These are phyloP conservation scores for Thalassiosira livingstoniorum DNA, from an alignment of 352 stramenopile genomes.

Conservation along the genomic window DNA sequence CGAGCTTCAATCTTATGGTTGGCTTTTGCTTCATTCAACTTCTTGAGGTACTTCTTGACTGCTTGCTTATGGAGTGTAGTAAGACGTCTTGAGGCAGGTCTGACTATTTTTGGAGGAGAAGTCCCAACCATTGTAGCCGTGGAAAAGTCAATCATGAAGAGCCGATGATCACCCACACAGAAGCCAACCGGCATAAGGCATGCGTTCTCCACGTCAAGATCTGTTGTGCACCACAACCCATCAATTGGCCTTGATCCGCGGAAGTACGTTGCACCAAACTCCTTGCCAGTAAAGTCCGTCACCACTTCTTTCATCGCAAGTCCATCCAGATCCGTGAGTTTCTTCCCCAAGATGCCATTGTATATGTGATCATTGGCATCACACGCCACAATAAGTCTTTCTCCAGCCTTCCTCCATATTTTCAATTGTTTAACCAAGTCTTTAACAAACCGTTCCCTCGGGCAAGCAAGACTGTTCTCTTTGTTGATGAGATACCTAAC, in stretches of 20 bases:
- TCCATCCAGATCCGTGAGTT: constrained; percentile 3
- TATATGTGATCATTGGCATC: constrained; percentile 11
- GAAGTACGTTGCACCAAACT: constrained; percentile 17
- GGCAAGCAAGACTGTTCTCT: neutral
- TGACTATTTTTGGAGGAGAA: neutral
- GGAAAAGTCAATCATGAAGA: neutral
- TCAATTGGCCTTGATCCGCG: constrained; percentile 15
- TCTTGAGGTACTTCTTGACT: neutral
- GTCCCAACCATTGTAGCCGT: constrained; percentile 1
- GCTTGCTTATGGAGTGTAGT: neutral
- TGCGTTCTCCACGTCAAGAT: neutral
- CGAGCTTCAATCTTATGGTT: neutral
- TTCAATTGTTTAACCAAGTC: constrained; percentile 8
- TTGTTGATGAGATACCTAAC: neutral
- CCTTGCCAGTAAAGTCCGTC: neutral
- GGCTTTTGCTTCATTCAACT: neutral
- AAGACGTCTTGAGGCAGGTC: neutral
- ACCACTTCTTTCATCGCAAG: constrained; percentile 4
- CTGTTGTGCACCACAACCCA: constrained; percentile 2
- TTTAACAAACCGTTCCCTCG: neutral
- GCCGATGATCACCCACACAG: constrained; percentile 14
- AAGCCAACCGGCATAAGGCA: constrained; percentile 15
- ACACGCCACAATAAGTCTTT: neutral
- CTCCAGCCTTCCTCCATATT: neutral
- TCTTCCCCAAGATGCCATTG: neutral